Evolutionary conservation across 768 basidiomycete genomes (phyloP), one percentile per base, ranked within the genome.

Genomic region (Epithele typhae): DNA sequence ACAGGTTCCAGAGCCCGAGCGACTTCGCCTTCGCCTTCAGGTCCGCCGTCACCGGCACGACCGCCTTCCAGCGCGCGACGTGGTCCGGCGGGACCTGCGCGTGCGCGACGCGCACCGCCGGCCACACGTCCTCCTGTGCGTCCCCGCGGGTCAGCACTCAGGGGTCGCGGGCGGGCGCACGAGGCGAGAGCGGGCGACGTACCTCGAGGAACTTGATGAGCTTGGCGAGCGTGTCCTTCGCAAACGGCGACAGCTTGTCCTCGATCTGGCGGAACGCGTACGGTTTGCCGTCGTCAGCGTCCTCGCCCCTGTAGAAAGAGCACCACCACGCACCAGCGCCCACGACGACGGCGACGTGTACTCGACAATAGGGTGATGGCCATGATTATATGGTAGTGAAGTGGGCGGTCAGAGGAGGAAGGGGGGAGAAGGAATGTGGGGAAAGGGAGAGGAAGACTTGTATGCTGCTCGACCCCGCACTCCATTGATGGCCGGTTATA

Each of bases 1-100:
- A 98, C 30, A 99, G 75, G 62, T 98, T 98, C 96, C 96, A 99
- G 32, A 99, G 75, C 3, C 96, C 96, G 22, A 82, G 78, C 60
- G 79, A 78, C 69, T 84, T 89, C 0, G 95, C 96, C 64, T 87
- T 91, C 51, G 60, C 73, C 70, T 98, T 96, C 55, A 99, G 77
- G 45, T 88, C 85, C 54, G 79, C 84, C 45, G 95, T 70, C 53
- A 96, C 67, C 1, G 87, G 84, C 23, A 92, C 80, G 55, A 91
- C 73, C 8, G 84, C 85, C 68, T 86, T 77, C 95, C 95, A 98
- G 42, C 91, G 81, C 57, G 70, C 72, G 49, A 61, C 77, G 2
- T 79, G 80, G 63, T 93, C 86, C 37, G 68, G 67, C 3, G 95
- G 89, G 35, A 99, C 60, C 62, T 95, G 92, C 1, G 82, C 80